Percentiles rank a stretch among this genome's conserved stretches.
Conservation (phyloP, 495 filamentous ascomycete species). For the Talaromyces borbonicus region DNA sequence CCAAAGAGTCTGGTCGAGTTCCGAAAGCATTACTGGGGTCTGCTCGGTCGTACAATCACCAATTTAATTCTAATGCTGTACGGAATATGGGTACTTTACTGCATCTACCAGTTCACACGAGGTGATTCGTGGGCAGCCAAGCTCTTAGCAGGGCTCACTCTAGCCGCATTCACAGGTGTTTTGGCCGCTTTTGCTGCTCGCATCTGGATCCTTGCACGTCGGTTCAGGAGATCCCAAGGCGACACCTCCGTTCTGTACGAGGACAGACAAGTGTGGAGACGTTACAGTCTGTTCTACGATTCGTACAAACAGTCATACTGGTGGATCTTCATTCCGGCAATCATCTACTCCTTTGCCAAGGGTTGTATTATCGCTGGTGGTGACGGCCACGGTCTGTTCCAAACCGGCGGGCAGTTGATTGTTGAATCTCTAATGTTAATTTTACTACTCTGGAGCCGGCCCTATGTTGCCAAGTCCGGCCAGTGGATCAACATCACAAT, state of each 20-base stretch:
- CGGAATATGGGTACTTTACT: constrained; percentile 91
- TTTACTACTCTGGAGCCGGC: constrained; percentile 73
- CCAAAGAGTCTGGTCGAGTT: constrained; percentile 73
- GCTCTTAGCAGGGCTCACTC: constrained; percentile 69
- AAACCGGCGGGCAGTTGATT: constrained; percentile 68
- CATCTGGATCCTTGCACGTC: constrained; percentile 68
- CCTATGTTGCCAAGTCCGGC: constrained; percentile 73
- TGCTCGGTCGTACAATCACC: constrained; percentile 79
- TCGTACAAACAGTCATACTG: constrained; percentile 86
- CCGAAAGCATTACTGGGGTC: constrained; percentile 92
- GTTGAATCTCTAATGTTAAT: constrained; percentile 63
- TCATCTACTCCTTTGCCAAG: constrained; percentile 88
- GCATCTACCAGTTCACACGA: constrained; percentile 85
- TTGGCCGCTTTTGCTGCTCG: constrained; percentile 70
- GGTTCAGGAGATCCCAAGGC: constrained; percentile 64
- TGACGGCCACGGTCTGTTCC: constrained; percentile 76
- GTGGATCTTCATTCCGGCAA: constrained; percentile 91
- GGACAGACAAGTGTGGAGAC: constrained; percentile 83
- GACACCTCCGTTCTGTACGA: constrained; percentile 69
- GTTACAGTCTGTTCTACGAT: constrained; percentile 97
- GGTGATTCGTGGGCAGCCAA: constrained; percentile 97
- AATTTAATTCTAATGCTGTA: constrained; percentile 88
- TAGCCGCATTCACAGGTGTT: constrained; percentile 67
- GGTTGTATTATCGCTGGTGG: constrained; percentile 79
- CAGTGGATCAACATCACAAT: constrained; percentile 93